A percentile compares a stretch with the other conserved stretches of the same genome.
These are phyloP conservation scores for Neolentinus lepideus DNA, from an alignment of 1,284 basidiomycete species.

Conservation along the genomic window DNA sequence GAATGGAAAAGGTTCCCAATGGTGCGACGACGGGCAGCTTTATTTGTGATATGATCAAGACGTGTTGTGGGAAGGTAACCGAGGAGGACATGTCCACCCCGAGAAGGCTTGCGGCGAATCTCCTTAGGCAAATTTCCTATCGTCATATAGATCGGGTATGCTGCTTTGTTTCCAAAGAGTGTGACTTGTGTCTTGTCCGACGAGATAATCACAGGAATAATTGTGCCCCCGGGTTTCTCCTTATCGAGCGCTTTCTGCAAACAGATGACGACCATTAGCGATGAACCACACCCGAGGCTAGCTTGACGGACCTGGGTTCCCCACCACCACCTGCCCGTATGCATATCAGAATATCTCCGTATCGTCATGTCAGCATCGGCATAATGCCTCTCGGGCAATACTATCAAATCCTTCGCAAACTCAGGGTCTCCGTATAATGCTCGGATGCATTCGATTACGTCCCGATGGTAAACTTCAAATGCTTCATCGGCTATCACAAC, in stretches of 20 bases:
- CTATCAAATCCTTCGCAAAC: slow-evolving; percentile 14
- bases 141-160: slow-evolving; percentile 34
- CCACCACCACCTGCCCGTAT: slow-evolving; percentile 16
- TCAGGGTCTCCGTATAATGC: slow-evolving; percentile 18
- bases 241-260: slow-evolving; percentile 22
- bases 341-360: slow-evolving; percentile 14
- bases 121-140: slow-evolving; percentile 38
- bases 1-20: slow-evolving; percentile 31
- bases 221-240: slow-evolving; percentile 24
- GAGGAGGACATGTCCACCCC: slow-evolving; percentile 26
- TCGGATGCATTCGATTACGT: slow-evolving; percentile 21
- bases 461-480: slow-evolving; percentile 20
- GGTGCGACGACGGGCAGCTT: slow-evolving; percentile 17
- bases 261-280: not conserved
- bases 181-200: slow-evolving; percentile 32
- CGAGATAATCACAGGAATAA: slow-evolving; percentile 32
- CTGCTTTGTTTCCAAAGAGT: slow-evolving; percentile 28
- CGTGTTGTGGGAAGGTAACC: slow-evolving; percentile 29
- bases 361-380: slow-evolving; percentile 7
- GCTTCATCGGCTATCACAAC: slow-evolving; percentile 13
- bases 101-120: slow-evolving; percentile 27
- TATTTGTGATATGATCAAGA: slow-evolving; percentile 23
- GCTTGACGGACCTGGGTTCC: slow-evolving; percentile 6
- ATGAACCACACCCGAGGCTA: not conserved
- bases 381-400: slow-evolving; percentile 21